Percentiles rank a stretch among this genome's conserved stretches.
These are phyloP conservation scores for Craspedostauros australis DNA, from an alignment of 108 stramenopile genomes.

Conservation along the genomic window DNA sequence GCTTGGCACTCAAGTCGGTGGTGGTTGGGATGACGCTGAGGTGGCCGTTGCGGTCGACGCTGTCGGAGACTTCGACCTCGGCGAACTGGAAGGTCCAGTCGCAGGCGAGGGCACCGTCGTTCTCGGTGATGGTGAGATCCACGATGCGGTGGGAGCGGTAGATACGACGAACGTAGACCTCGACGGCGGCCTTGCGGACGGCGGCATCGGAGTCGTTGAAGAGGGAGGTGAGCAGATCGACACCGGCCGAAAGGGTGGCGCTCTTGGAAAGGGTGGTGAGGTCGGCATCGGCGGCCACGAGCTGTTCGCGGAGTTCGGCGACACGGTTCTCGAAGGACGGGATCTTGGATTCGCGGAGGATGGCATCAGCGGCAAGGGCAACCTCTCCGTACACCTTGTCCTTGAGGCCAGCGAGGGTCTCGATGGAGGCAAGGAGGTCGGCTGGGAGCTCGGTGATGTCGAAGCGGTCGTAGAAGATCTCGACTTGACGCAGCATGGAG, in stretches of 20 bases:
- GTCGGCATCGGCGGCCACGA: slow-evolving; percentile 56
- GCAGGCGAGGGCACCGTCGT: slow-evolving; percentile 67
- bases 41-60: slow-evolving; percentile 64
- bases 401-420: slow-evolving; percentile 51
- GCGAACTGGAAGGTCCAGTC: slow-evolving; percentile 85
- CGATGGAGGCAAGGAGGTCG: slow-evolving; percentile 51
- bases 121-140: slow-evolving; percentile 46
- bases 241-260: slow-evolving; percentile 84
- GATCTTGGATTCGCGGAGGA: slow-evolving; percentile 69
- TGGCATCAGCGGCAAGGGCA: slow-evolving; percentile 62
- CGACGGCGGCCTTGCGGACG: slow-evolving; percentile 67
- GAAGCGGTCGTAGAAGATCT: slow-evolving; percentile 66
- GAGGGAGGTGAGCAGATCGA: slow-evolving; percentile 87
- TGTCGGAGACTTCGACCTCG: slow-evolving; percentile 62
- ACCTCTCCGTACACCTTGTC: slow-evolving; percentile 85
- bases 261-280: slow-evolving; percentile 59
- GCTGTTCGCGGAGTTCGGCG: slow-evolving; percentile 69
- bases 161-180: slow-evolving; percentile 90
- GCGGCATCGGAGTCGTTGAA: slow-evolving; percentile 69
- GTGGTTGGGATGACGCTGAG: slow-evolving; percentile 51
- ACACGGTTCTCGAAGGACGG: slow-evolving; percentile 77
- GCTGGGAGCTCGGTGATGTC: slow-evolving; percentile 39
- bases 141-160: slow-evolving; percentile 90
- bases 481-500: slow-evolving; percentile 77
- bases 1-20: slow-evolving; percentile 34